Evolutionary conservation across 495 filamentous ascomycete genomes (phyloP).

Genomic region (Neurospora sublineolata): DNA sequence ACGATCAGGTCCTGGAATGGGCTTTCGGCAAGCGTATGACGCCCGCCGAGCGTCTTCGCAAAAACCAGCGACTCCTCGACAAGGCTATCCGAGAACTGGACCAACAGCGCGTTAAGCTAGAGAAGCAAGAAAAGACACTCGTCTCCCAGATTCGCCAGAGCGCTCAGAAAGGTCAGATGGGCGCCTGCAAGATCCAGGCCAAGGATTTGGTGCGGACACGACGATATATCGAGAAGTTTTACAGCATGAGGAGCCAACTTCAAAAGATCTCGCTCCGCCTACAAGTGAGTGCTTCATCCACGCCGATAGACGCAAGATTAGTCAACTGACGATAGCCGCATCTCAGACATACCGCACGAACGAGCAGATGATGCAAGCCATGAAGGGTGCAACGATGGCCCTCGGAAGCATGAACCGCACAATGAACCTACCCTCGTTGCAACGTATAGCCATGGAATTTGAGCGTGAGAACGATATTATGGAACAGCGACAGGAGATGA

Average conservation of each 20-base stretch:
- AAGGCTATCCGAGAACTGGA: slow-evolving; percentile 95
- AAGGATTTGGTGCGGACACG: slow-evolving; percentile 91
- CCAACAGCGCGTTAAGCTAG: slow-evolving; percentile 83
- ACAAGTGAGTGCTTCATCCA: slow-evolving; percentile 47
- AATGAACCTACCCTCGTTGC: slow-evolving; percentile 92
- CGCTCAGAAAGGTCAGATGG: slow-evolving; percentile 93
- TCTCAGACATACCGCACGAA: slow-evolving; percentile 87
- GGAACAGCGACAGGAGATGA: slow-evolving; percentile 98
- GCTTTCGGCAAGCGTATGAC: slow-evolving; percentile 98
- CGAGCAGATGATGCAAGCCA: slow-evolving; percentile 99
- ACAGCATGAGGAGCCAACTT: slow-evolving; percentile 90
- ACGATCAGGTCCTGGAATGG: slow-evolving; percentile 80
- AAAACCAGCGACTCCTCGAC: slow-evolving; percentile 92
- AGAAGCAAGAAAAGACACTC: slow-evolving; percentile 96
- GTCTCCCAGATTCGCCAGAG: slow-evolving; percentile 93
- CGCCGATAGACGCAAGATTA: background rate
- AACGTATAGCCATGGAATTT: slow-evolving; percentile 98
- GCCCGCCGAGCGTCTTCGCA: slow-evolving; percentile 87
- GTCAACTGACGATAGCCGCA: slow-evolving; percentile 5
- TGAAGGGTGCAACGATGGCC: slow-evolving; percentile 91
- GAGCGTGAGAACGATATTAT: slow-evolving; percentile 98
- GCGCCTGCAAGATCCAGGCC: slow-evolving; percentile 91
- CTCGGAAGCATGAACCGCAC: slow-evolving; percentile 91
- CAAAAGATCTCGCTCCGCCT: slow-evolving; percentile 92
- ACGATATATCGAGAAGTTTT: slow-evolving; percentile 95